Percentiles rank a stretch among this genome's conserved stretches.
These are phyloP conservation scores for Curvularia sp. DNA, from an alignment of 2,329 filamentous ascomycete species.

Conservation along the genomic window DNA sequence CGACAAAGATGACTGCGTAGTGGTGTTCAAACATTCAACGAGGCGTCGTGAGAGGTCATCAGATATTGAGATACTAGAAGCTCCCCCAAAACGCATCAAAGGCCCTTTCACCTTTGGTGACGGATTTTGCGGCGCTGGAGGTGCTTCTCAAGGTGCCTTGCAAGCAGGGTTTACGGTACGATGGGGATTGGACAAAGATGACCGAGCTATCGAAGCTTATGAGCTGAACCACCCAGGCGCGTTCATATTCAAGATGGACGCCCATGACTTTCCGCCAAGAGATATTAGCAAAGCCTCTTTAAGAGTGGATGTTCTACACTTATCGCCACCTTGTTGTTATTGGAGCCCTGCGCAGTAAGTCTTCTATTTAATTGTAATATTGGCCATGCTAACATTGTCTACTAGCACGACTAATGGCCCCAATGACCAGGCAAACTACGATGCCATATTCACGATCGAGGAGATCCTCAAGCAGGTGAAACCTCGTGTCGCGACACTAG, in stretches of 20 bases:
- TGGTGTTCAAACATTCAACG: neutral
- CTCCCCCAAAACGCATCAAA: neutral
- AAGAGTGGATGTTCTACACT: conserved; percentile 27
- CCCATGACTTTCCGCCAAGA: conserved; percentile 22
- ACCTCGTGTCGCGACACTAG: conserved; percentile 26
- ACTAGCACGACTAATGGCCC: conserved; percentile 21
- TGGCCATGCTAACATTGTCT: conserved; percentile 2
- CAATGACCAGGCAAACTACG: conserved; percentile 33
- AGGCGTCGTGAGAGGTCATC: neutral
- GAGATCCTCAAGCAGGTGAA: conserved; percentile 23
- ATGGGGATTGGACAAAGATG: conserved; percentile 30
- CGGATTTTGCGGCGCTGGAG: conserved; percentile 33
- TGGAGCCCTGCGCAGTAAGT: conserved; percentile 30
- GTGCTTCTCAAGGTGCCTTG: conserved; percentile 29
- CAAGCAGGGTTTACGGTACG: conserved; percentile 21
- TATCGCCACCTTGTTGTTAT: conserved; percentile 29
- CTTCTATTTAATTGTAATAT: too few relatives aligned
- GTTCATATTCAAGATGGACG: conserved; percentile 17
- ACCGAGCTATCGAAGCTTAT: conserved; percentile 24
- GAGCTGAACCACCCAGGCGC: conserved; percentile 19
- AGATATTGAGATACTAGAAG: neutral
- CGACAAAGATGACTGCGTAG: neutral
- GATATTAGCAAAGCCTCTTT: neutral
- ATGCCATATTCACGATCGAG: conserved; percentile 27
- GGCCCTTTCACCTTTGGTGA: conserved; percentile 24